phyloP scores from a whole-genome alignment of 2,329 filamentous ascomycete genomes.

The Arthrobotrys musiformis region DNA sequence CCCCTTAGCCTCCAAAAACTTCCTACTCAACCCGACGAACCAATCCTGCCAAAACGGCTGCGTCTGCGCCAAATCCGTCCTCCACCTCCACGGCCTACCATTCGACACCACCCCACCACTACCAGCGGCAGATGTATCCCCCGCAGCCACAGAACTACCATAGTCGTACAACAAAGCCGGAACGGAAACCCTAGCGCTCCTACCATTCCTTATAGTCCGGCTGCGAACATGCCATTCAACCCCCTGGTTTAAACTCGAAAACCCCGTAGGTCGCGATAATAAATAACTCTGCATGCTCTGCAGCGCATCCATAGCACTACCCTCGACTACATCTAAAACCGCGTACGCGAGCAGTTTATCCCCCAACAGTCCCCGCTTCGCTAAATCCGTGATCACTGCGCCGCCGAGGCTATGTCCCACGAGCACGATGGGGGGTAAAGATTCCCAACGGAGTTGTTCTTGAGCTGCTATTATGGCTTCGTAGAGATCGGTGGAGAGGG shows the following conservation, averaged over 20 bases:
- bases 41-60: slow-evolving; percentile 94
- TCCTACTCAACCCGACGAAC: slow-evolving; percentile 87
- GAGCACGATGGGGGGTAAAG: slow-evolving; percentile 79
- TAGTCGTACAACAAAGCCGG: slow-evolving; percentile 73
- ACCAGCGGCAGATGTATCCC: neutral
- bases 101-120: neutral
- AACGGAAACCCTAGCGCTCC: slow-evolving; percentile 87
- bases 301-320: slow-evolving; percentile 92
- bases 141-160: slow-evolving; percentile 64
- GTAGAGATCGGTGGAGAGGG: slow-evolving; percentile 77
- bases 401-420: slow-evolving; percentile 94
- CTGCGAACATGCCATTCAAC: slow-evolving; percentile 95
- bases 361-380: slow-evolving; percentile 74
- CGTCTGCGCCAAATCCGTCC: slow-evolving; percentile 83
- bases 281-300: slow-evolving; percentile 95
- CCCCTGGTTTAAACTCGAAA: slow-evolving; percentile 79
- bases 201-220: slow-evolving; percentile 82
- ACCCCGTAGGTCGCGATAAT: slow-evolving; percentile 79
- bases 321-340: slow-evolving; percentile 94
- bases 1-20: slow-evolving; percentile 82
- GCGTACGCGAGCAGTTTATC: slow-evolving; percentile 80
- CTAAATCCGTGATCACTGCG: slow-evolving; percentile 86
- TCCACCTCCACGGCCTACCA: slow-evolving; percentile 75
- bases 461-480: slow-evolving; percentile 68
- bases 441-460: slow-evolving; percentile 75